These are phyloP conservation scores for Anisogramma anomala DNA, from an alignment of 2,329 filamentous ascomycete species.

Conservation along the genomic window DNA sequence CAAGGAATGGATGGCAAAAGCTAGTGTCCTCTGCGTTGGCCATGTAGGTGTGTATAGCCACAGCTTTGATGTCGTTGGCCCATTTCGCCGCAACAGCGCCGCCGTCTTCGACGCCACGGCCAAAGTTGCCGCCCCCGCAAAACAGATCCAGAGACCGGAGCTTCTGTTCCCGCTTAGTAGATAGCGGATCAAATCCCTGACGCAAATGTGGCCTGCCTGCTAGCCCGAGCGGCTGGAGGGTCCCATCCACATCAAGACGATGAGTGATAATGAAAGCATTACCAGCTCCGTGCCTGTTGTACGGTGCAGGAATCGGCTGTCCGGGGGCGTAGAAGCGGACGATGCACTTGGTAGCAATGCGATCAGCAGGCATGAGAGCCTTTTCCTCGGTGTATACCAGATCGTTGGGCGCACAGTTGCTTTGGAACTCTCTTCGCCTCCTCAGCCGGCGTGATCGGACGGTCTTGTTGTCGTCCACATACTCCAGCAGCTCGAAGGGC, in stretches of 20 bases:
- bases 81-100: conserved; percentile 53
- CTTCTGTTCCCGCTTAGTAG: conserved; percentile 20
- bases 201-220: conserved; percentile 15
- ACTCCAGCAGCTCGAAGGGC: conserved; percentile 45
- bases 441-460: conserved; percentile 40
- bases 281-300: conserved; percentile 52
- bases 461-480: conserved; percentile 19
- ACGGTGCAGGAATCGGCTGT: conserved; percentile 47
- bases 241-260: conserved; percentile 19
- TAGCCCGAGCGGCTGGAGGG: not conserved
- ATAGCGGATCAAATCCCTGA: conserved; percentile 48
- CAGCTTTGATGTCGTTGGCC: conserved; percentile 53
- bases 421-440: conserved; percentile 34
- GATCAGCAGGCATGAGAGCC: conserved; percentile 24
- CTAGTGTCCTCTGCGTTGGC: conserved; percentile 44
- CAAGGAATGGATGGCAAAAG: conserved; percentile 45
- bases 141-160: conserved; percentile 60
- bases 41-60: conserved; percentile 61
- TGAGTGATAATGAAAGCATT: conserved; percentile 54
- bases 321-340: conserved; percentile 41
- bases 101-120: conserved; percentile 62
- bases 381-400: conserved; percentile 43
- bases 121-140: conserved; percentile 68
- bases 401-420: conserved; percentile 38
- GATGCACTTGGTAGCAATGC: conserved; percentile 45